phyloP scores from a whole-genome alignment of 2,329 filamentous ascomycete species.

The Ploettnerulaceae sp. region DNA sequence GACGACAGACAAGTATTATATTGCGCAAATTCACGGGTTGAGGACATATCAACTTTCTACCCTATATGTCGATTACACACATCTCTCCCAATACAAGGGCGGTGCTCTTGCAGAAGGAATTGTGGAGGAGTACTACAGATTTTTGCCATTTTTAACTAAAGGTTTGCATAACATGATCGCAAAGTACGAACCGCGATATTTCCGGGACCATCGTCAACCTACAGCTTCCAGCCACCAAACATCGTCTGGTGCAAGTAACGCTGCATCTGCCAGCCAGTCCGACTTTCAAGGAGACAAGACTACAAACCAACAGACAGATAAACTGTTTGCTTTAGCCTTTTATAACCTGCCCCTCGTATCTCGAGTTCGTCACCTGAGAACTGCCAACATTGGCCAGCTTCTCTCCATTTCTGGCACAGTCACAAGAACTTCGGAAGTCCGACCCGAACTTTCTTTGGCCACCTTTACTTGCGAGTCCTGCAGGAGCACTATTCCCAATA shows the following conservation, averaged over 20 bases:
- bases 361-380: constrained; percentile 53
- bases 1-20: constrained; percentile 77
- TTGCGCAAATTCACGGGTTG: constrained; percentile 78
- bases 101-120: constrained; percentile 81
- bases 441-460: constrained; percentile 85
- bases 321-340: constrained; percentile 76
- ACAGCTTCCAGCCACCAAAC: constrained; percentile 68
- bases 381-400: constrained; percentile 84
- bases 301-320: constrained; percentile 92
- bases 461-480: constrained; percentile 92
- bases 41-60: constrained; percentile 71
- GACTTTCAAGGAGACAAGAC: constrained; percentile 67
- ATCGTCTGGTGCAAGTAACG: constrained; percentile 60
- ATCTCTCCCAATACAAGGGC: constrained; percentile 72
- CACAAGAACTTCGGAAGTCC: constrained; percentile 92
- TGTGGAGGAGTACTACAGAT: constrained; percentile 88
- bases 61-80: constrained; percentile 81
- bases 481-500: constrained; percentile 76
- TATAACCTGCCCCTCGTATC: constrained; percentile 60
- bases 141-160: constrained; percentile 83
- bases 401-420: constrained; percentile 96
- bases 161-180: constrained; percentile 89
- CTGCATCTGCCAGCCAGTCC: constrained; percentile 56
- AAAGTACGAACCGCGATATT: constrained; percentile 92
- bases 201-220: constrained; percentile 84